Base-by-base conservation (phyloP, 1,284 basidiomycete species). In the Marasmius oreades region DNA sequence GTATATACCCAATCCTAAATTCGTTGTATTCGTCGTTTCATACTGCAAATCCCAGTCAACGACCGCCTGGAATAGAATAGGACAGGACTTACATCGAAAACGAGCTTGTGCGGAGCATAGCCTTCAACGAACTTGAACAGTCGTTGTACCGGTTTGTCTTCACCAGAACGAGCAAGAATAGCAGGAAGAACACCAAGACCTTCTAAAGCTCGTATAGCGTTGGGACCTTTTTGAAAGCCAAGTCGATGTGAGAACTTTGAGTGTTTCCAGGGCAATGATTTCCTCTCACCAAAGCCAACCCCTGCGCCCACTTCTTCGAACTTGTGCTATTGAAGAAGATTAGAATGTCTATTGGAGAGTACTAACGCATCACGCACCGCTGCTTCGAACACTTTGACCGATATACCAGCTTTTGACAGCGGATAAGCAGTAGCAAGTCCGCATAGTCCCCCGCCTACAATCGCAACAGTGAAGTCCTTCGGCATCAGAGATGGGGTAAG, bases 381-480 rank as follows among this genome's bases (percentile, higher is more conserved):
- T 55, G 79, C 73, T 65, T 84, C 82, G 59, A 81, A 84, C 2
- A 84, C 59, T 20, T 77, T 69, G 14, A 78, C 76, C 22, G 70
- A 61, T 20, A 84, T 66, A 0, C 80, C 81, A 2, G 69, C 68
- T 46, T 67, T 71, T n/a, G 63, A 57, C 23, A 84, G 68, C 24
- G 70, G 76, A 42, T 77, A 67, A 5, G 81, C 79, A 47, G 74
- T 77, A 3, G 74, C 71, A 20, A 82, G 63, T 8, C 81, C 80
- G 57, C 74, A 78, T 63, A 84, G 75, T 16, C 81, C 81, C 22
- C 79, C 80, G 33, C 81, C 81, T 3, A 83, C 70, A 34, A 84
- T 73, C 0, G 79, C 78, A 23, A 83, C 72, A 42, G 70, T 68
- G 58, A 82, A 74, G 59, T 75, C 71, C 58, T 76, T 78, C 39